Conservation (phyloP, 2,329 filamentous ascomycete genomes). For the Alternaria ventricosa region DNA sequence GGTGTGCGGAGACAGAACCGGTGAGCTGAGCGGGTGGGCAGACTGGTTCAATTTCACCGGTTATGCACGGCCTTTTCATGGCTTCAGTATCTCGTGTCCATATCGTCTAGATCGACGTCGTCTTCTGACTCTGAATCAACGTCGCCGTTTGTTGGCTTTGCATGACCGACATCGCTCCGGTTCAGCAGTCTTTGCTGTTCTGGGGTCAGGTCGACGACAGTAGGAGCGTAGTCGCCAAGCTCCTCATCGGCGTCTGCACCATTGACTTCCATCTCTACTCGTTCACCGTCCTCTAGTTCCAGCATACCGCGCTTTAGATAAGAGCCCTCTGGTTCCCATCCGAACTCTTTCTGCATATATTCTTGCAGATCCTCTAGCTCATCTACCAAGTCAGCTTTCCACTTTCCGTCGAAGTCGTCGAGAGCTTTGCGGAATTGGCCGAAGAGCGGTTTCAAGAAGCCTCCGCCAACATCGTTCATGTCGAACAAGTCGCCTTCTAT, state of each 20-base stretch:
- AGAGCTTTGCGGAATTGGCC: conserved; percentile 60
- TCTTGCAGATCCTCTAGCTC: conserved; percentile 63
- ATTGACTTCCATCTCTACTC: conserved; percentile 64
- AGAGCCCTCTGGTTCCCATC: conserved; percentile 64
- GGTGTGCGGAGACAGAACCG: not conserved
- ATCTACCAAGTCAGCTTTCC: conserved; percentile 55
- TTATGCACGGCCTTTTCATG: conserved; percentile 23
- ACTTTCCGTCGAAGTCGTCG: conserved; percentile 54
- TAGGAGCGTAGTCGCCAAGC: conserved; percentile 68
- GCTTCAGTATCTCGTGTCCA: conserved; percentile 48
- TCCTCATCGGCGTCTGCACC: conserved; percentile 67
- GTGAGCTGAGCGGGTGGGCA: not conserved
- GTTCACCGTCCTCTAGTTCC: conserved; percentile 68
- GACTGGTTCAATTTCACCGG: conserved; percentile 26
- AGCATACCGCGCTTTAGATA: conserved; percentile 65
- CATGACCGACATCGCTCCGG: conserved; percentile 28
- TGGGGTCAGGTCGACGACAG: conserved; percentile 62
- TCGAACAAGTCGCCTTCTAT: conserved; percentile 69
- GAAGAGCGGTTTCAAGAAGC: conserved; percentile 61
- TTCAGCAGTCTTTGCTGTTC: conserved; percentile 51
- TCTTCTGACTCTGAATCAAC: conserved; percentile 48
- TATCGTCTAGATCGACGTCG: conserved; percentile 46
- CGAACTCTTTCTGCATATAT: conserved; percentile 61
- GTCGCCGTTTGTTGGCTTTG: conserved; percentile 23
- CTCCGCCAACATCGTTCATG: conserved; percentile 59